A percentile compares a stretch with the other conserved stretches of the same genome.
Evolutionary conservation across 2,329 filamentous ascomycete species (phyloP).

Genomic region (Microcyclospora tardicrescens): DNA sequence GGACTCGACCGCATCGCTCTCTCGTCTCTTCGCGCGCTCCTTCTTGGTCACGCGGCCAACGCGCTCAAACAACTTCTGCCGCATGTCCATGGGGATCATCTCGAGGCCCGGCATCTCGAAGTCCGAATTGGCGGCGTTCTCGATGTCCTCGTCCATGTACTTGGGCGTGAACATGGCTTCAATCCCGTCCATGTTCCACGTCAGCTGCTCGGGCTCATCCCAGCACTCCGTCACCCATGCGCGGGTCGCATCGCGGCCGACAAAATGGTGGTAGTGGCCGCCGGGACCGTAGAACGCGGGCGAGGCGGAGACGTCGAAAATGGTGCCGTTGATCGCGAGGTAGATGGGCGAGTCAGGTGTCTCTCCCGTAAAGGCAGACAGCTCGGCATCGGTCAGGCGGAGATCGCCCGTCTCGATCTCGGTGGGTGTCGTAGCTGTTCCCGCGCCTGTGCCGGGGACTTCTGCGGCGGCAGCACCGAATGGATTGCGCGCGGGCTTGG

Average conservation of each 20-base stretch:
- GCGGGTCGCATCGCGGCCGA: conserved; percentile 18
- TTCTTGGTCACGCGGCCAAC: conserved; percentile 10
- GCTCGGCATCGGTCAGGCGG: conserved; percentile 10
- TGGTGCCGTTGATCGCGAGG: conserved; percentile 19
- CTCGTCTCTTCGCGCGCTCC: conserved; percentile 10
- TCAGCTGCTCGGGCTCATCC: conserved; percentile 16
- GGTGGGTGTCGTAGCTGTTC: no score
- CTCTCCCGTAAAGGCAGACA: conserved; percentile 14
- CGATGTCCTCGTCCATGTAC: conserved; percentile 17
- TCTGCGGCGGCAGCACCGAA: no score
- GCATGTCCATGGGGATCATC: neutral
- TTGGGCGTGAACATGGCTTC: conserved; percentile 17
- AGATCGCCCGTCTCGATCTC: neutral
- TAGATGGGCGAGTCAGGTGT: conserved; percentile 16
- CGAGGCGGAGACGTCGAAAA: conserved; percentile 19
- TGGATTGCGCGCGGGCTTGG: no score
- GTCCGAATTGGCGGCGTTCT: conserved; percentile 9
- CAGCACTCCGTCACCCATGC: conserved; percentile 22
- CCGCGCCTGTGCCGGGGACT: no score
- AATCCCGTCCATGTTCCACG: conserved; percentile 14
- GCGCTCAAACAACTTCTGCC: conserved; percentile 13
- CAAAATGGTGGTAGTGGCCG: conserved; percentile 20
- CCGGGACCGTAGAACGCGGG: conserved; percentile 20
- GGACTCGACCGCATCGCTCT: conserved; percentile 35
- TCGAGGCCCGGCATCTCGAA: conserved; percentile 7